A percentile compares a stretch with the other conserved stretches of the same genome.
phyloP scores from a whole-genome alignment of 257 asterid genomes.

The Nicotiana noctiflora region DNA sequence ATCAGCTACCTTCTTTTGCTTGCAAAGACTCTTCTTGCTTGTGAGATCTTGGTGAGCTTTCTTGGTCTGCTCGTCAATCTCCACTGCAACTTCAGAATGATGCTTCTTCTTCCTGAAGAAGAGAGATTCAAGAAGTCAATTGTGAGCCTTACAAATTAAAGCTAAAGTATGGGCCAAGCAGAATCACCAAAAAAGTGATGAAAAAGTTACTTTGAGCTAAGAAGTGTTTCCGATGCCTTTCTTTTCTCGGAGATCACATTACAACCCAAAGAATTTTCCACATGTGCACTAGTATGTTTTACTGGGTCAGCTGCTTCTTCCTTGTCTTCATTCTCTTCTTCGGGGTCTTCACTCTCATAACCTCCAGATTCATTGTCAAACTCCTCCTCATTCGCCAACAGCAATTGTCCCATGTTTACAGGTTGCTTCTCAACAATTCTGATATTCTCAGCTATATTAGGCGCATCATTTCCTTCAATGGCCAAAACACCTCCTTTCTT shows the following conservation, averaged over 20 bases:
- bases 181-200: background rate
- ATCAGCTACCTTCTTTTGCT: slow-evolving; percentile 28
- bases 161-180: background rate
- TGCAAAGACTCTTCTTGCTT: slow-evolving; percentile 22
- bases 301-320: slow-evolving; percentile 12
- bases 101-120: slow-evolving; percentile 53
- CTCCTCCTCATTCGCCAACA: slow-evolving; percentile 60
- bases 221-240: slow-evolving; percentile 50
- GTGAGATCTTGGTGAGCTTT: slow-evolving; percentile 22
- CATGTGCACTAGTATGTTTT: background rate
- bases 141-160: background rate
- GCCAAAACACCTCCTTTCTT: slow-evolving; percentile 40
- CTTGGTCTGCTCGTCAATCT: slow-evolving; percentile 27
- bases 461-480: slow-evolving; percentile 35
- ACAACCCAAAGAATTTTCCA: slow-evolving; percentile 25
- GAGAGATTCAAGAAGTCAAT: background rate
- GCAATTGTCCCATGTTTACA: slow-evolving; percentile 34
- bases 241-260: slow-evolving; percentile 46
- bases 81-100: slow-evolving; percentile 31
- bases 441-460: slow-evolving; percentile 28
- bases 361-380: slow-evolving; percentile 67
- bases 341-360: slow-evolving; percentile 45
- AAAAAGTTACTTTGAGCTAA: slow-evolving; percentile 40
- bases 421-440: slow-evolving; percentile 40
- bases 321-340: slow-evolving; percentile 22